Evolutionary conservation across 495 filamentous ascomycete genomes (phyloP), one percentile per base, ranked within the genome.

Genomic region (Aspergillus ostianus): DNA sequence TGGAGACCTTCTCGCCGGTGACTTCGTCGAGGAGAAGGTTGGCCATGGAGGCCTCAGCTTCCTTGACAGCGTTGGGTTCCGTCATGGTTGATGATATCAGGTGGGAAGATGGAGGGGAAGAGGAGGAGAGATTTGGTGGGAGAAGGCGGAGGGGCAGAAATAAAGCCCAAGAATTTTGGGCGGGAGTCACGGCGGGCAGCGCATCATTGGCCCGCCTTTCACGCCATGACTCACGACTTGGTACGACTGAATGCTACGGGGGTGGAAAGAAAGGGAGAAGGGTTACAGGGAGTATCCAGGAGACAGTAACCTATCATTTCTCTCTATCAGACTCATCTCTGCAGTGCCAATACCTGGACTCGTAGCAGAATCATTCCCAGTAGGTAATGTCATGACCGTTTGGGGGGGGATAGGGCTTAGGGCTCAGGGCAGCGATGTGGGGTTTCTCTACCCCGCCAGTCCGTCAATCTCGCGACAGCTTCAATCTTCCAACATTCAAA

Each of bases 21-120:
- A 89, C 87, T 60, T 93, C 90, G 72, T 95, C 91, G 29, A 90
- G 80, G 69, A 91, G 81, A 61, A 93, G 82, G 70, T 93, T 92
- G 69, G 85, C 84, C 66, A 88, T 74, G 71, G 85, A 82, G 59
- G 76, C 79, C 61, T 84, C 83, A 58, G 82, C 82, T 80, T 87
- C 87, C 58, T 77, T 70, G 52, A 80, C 76, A 59, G 71, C 58
- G 66, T 73, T 79, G 48, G 73, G 64, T 67, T 80, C 78, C 67
- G 78, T 66, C 78, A 80, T 80, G 47, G 61, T 77, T 58, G 44
- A 12, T 12, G 30, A 12, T 21, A 21, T 23, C 15, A 27, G 20
- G 36, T 27, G 47, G 26, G 44, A 21, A 47, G 30, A 30, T 36
- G 56, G 51, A 48, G 27, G 48, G 57, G 47, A 29, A 46, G 62